Conservation (phyloP, 495 filamentous ascomycete species). For the Penicillium riverlandense region DNA sequence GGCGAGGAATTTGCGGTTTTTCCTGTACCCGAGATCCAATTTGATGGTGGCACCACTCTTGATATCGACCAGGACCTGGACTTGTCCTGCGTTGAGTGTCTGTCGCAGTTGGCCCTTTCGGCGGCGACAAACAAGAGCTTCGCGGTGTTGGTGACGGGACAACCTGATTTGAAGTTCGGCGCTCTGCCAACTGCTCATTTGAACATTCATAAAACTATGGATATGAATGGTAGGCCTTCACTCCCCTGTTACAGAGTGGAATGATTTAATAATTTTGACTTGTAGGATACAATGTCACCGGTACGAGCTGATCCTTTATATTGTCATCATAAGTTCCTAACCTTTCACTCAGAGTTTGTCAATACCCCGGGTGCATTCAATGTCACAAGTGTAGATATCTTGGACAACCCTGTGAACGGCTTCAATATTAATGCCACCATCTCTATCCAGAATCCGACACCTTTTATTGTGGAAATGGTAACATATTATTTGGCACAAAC, state of each 20-base stretch:
- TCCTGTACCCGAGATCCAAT: conserved; percentile 14
- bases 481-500: neutral
- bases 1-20: conserved; percentile 15
- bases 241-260: too few species aligned
- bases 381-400: conserved; percentile 15
- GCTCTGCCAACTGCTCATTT: conserved; percentile 21
- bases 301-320: conserved; percentile 1
- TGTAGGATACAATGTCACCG: conserved; percentile 19
- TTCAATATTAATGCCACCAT: conserved; percentile 28
- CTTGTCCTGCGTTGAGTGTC: conserved; percentile 20
- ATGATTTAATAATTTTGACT: neutral
- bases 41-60: conserved; percentile 7
- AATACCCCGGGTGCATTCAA: conserved; percentile 17
- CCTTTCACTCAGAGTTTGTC: conserved; percentile 12
- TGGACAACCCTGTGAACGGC: conserved; percentile 14
- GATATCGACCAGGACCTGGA: conserved; percentile 23
- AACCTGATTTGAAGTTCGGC: conserved; percentile 14
- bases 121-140: conserved; percentile 19
- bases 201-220: conserved; percentile 22
- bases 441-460: conserved; percentile 15
- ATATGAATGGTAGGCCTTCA: conserved; percentile 6
- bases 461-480: conserved; percentile 22
- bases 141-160: conserved; percentile 12
- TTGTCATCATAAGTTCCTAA: neutral
- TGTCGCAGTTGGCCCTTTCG: conserved; percentile 14